Base-by-base conservation (phyloP, 257 asterid species). In the Forsythia suspensa region DNA sequence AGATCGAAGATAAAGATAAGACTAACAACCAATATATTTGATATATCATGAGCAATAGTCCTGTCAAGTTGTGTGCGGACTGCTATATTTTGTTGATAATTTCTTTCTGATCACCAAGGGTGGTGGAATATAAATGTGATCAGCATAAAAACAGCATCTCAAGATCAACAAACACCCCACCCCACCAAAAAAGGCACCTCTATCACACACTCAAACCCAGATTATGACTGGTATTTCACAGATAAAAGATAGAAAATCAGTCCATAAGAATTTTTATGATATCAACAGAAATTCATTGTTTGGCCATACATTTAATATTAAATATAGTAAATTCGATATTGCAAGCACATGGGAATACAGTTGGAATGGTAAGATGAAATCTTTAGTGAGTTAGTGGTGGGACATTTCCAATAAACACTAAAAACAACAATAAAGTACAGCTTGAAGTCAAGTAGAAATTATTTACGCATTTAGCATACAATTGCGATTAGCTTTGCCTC, bases 1-100 rank as follows among this genome's bases (percentile, higher is more conserved):
- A 59, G 24, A 13, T 48, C 5, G 16, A 20, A n/a, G 38, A 40
- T 69, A 76, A 71, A 74, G 34, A 82, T 79, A 61, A 59, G 67
- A 20, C 67, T n/a, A 69, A 20, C 13, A 40, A 77, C 24, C 37
- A 65, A 48, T 20, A 18, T 73, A 16, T 65, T 65, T 12, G 57
- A 63, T 21, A 44, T 40, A 63, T 46, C 69, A 71, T 39, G 73
- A 12, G 66, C 21, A 29, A 59, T 59, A n/a, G 36, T 73, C 42
- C n/a, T 72, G 72, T 24, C 41, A 75, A 34, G 74, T 77, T 36
- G 36, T 6, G 21, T 34, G 20, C 46, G 16, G 21, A 40, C 34
- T 12, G 24, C 51, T 79, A 10, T 63, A 79, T 43, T 72, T 34
- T 71, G 48, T 15, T 51, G 41, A 16, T 24, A 40, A 40, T 78